Evolutionary conservation across 2,329 filamentous ascomycete species (phyloP).

Genomic region (Neonectria punicea): DNA sequence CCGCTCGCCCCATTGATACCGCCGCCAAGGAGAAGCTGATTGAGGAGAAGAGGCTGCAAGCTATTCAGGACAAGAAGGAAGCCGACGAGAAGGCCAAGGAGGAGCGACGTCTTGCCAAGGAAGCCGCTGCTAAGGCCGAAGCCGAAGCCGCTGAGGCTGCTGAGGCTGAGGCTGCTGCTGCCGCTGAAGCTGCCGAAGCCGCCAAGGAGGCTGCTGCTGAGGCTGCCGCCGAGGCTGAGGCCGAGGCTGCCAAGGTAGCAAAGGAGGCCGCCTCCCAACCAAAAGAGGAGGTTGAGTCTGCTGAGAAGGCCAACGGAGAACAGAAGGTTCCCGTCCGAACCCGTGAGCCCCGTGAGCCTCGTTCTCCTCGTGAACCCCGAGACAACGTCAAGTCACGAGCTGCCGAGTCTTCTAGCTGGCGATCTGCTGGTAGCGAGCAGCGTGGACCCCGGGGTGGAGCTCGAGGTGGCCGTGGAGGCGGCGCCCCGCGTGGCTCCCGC

Average conservation of each 20-base stretch:
- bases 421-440: constrained; percentile 60
- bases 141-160: constrained; percentile 51
- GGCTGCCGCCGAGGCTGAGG: constrained; percentile 43
- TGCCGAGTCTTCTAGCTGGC: constrained; percentile 69
- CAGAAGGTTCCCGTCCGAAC: constrained; percentile 58
- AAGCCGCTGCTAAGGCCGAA: constrained; percentile 61
- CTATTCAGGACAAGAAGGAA: constrained; percentile 84
- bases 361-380: constrained; percentile 49
- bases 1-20: constrained; percentile 93
- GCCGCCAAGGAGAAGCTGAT: constrained; percentile 88
- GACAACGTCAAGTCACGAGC: constrained; percentile 63
- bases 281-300: constrained; percentile 24
- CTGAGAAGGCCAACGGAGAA: constrained; percentile 51
- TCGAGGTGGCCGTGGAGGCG: constrained; percentile 55
- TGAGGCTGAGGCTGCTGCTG: constrained; percentile 42
- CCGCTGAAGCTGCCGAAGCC: constrained; percentile 44
- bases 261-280: constrained; percentile 40
- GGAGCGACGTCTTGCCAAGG: constrained; percentile 71
- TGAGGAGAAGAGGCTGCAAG: constrained; percentile 84
- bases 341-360: constrained; percentile 54
- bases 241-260: constrained; percentile 44
- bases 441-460: constrained; percentile 60
- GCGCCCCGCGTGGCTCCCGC: constrained; percentile 54
- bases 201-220: constrained; percentile 45
- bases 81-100: constrained; percentile 87